Evolutionary conservation across 441 rosid species (phyloP).

Genomic region (Populus hybrid): DNA sequence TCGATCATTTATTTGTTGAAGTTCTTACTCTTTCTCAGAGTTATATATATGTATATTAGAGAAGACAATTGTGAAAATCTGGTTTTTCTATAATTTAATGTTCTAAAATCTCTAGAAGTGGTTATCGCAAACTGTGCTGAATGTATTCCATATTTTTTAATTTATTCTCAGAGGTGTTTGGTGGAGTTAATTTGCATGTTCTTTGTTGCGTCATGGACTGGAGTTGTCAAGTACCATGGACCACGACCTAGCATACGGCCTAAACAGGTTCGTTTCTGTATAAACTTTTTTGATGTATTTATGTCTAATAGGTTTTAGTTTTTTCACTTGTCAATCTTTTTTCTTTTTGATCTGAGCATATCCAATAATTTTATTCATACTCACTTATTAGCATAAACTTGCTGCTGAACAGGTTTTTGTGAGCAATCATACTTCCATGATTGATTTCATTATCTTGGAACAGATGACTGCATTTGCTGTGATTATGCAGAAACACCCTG

Average conservation of each 20-base stretch:
- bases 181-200: too few species aligned
- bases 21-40: conserved; percentile 10
- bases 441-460: conserved; percentile 88
- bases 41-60: too few species aligned
- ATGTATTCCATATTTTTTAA: conserved; percentile 3
- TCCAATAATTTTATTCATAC: background rate
- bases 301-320: background rate
- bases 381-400: conserved; percentile 3
- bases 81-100: background rate
- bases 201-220: too few species aligned
- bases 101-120: background rate
- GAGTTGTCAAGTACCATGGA: too few species aligned
- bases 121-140: background rate
- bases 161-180: conserved; percentile 64
- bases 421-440: conserved; percentile 98
- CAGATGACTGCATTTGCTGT: conserved; percentile 98
- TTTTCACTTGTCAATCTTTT: background rate
- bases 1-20: background rate
- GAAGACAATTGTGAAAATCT: background rate
- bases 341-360: background rate
- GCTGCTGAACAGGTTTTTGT: conserved; percentile 72
- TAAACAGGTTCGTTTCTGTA: too few species aligned
- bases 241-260: too few species aligned
- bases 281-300: conserved; percentile 2
- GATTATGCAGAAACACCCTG: conserved; percentile 99